Base-by-base conservation (phyloP, 371 early-diverging fungal genomes). In the Blakeslea trispora region DNA sequence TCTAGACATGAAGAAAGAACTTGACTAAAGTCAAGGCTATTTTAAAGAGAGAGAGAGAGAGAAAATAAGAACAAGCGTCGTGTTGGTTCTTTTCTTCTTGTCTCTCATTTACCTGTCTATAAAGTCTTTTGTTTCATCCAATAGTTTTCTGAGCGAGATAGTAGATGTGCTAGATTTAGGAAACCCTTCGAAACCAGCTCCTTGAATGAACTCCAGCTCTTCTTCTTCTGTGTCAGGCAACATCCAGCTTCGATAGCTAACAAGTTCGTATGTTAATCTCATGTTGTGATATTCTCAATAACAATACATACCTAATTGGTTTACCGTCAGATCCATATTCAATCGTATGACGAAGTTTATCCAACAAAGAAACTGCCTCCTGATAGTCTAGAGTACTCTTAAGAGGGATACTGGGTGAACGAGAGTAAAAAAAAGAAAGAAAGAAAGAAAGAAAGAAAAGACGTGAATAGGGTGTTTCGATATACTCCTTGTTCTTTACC, bases 91-190 rank as follows among this genome's bases (percentile, higher is more conserved):
- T n/a, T n/a, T n/a, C n/a, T n/a, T n/a, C n/a, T n/a, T n/a, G n/a
- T n/a, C n/a, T n/a, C n/a, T n/a, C n/a, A n/a, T n/a, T n/a, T n/a
- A n/a, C n/a, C n/a, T n/a, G n/a, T 92, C 90, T 40, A 92, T 74
- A 54, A 87, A 89, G 59, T 93, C 94, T 24, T 85, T 82, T 0
- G 91, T 89, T 64, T 93, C 94, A 69, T 93, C 86, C 50, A 93
- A 62, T 43, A 92, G 72, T 45, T 59, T 74, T n/a, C n/a, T n/a
- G n/a, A n/a, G n/a, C n/a, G n/a, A n/a, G n/a, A n/a, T n/a, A n/a
- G n/a, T n/a, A n/a, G n/a, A n/a, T n/a, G n/a, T n/a, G n/a, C n/a
- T n/a, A n/a, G n/a, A n/a, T 35, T 80, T 74, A 35, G 92, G 74
- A 22, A 77, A 52, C 1, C 35, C 57, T 6, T 62, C 41, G 50